Percentiles rank a stretch among this genome's conserved stretches.
Conservation (phyloP, 352 stramenopile species). For the Phytophthora tubulina region DNA sequence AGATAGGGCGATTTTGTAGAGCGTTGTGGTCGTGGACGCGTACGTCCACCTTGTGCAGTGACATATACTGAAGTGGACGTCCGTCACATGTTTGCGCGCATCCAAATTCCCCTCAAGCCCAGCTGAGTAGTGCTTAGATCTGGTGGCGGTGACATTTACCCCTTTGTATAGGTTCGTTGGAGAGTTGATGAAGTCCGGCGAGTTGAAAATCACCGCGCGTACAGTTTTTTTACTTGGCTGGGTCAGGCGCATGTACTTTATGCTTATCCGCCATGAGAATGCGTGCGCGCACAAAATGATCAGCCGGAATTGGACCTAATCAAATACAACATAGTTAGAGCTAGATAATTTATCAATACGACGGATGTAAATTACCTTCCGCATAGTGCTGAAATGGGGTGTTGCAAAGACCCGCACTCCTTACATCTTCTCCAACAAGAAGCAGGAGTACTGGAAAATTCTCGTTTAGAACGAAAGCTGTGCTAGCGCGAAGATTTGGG, state of each 20-base stretch:
- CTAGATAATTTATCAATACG: neutral
- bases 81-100: neutral
- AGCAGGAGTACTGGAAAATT: neutral
- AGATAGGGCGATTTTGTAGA: no score
- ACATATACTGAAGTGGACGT: no score
- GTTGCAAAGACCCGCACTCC: neutral
- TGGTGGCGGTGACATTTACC: no score
- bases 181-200: no score
- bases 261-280: neutral
- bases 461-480: neutral
- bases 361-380: no score
- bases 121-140: no score
- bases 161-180: no score
- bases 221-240: neutral
- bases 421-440: neutral
- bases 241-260: neutral
- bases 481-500: neutral
- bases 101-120: neutral
- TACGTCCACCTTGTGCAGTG: no score
- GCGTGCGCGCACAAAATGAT: neutral
- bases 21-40: no score
- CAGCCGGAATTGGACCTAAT: neutral
- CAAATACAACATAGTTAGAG: neutral
- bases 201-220: neutral
- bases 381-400: neutral